A percentile compares a stretch with the other conserved stretches of the same genome.
Evolutionary conservation across 768 basidiomycete genomes (phyloP).

Genomic region (Lentinula aciculospora): DNA sequence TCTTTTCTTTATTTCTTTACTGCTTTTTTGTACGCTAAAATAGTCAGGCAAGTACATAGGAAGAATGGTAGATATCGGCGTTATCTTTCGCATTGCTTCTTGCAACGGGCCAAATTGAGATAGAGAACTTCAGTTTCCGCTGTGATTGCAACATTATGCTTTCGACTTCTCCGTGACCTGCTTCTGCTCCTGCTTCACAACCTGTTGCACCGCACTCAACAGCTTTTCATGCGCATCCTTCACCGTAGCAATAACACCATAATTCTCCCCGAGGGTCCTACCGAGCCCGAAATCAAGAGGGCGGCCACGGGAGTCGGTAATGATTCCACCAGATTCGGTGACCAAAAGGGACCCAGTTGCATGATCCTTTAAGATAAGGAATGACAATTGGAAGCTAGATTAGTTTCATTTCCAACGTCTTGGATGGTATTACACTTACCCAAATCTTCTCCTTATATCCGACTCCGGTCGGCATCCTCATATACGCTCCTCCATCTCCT

Average conservation of each 20-base stretch:
- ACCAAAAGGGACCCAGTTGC: conserved; percentile 83
- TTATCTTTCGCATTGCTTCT: no score
- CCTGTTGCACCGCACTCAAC: conserved; percentile 68
- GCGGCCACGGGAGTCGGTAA: conserved; percentile 77
- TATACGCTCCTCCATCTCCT: conserved; percentile 80
- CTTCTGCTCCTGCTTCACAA: conserved; percentile 14
- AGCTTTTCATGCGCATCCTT: conserved; percentile 65
- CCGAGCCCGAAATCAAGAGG: conserved; percentile 84
- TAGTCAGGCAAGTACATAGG: no score
- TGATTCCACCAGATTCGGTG: conserved; percentile 84
- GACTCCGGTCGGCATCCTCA: conserved; percentile 71
- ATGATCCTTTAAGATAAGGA: conserved; percentile 53
- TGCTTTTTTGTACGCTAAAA: no score
- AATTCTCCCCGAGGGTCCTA: conserved; percentile 79
- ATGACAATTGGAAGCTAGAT: background rate
- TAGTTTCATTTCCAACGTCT: background rate
- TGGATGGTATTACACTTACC: conserved; percentile 37
- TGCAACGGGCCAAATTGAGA: no score
- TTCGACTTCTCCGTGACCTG: background rate
- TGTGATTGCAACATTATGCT: background rate
- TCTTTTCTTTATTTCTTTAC: no score
- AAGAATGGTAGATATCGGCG: no score
- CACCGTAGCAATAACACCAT: conserved; percentile 81
- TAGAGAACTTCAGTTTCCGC: no score
- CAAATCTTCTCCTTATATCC: conserved; percentile 96